A percentile compares a stretch with the other conserved stretches of the same genome.
Conservation (phyloP, 2,329 filamentous ascomycete genomes). For the Hymenoscyphus linearis region DNA sequence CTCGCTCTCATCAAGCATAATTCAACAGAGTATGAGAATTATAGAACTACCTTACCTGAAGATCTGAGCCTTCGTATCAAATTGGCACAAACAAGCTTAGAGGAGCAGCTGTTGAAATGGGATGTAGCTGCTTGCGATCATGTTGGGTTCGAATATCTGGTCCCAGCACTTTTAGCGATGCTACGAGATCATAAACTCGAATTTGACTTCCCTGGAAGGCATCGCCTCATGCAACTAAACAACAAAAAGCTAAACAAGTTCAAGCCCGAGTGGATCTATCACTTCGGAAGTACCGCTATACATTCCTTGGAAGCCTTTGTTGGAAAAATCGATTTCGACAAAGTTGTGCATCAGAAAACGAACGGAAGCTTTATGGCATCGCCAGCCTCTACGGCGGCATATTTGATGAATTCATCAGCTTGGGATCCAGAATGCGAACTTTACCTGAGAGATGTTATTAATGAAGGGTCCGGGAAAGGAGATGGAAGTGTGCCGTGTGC, state of each 20-base stretch:
- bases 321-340: background rate
- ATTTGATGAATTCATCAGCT: background rate
- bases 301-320: background rate
- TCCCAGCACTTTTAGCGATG: background rate
- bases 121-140: background rate
- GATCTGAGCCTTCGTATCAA: background rate
- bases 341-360: background rate
- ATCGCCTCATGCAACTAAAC: background rate
- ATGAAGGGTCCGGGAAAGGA: background rate
- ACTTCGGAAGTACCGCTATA: background rate
- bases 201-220: background rate
- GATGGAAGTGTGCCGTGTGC: background rate
- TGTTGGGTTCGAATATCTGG: background rate
- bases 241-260: background rate
- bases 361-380: background rate
- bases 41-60: background rate
- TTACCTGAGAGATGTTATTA: background rate
- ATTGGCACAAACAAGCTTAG: background rate
- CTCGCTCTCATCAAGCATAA: background rate
- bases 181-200: background rate
- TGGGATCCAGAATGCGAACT: background rate
- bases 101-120: background rate
- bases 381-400: background rate
- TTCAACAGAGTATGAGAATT: background rate
- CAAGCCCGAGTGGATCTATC: background rate